These are phyloP conservation scores for Lepraria neglecta DNA, from an alignment of 495 filamentous ascomycete genomes.

Conservation along the genomic window DNA sequence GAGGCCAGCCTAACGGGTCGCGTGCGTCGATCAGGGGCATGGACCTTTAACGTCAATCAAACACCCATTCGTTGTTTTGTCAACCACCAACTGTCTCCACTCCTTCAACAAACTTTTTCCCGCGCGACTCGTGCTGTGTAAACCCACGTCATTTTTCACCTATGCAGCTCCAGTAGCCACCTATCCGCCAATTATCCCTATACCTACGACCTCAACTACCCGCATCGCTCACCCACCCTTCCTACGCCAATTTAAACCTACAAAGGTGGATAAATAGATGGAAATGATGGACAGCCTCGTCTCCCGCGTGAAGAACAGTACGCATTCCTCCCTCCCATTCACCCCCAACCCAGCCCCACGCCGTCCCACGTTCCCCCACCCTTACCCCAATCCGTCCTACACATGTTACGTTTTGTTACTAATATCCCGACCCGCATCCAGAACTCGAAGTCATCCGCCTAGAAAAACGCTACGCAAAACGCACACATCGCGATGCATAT, in stretches of 20 bases:
- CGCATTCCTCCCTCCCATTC: neutral
- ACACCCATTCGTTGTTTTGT: neutral
- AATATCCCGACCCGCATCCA: slow-evolving; percentile 30
- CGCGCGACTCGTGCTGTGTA: neutral
- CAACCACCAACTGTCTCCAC: neutral
- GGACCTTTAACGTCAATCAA: neutral
- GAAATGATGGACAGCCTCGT: slow-evolving; percentile 14
- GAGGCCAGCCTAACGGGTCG: neutral
- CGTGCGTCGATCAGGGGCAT: slow-evolving; percentile 7
- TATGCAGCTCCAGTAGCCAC: neutral
- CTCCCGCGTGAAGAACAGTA: slow-evolving; percentile 14
- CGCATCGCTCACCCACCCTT: neutral
- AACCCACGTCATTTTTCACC: neutral
- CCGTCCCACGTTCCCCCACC: slow-evolving; percentile 9
- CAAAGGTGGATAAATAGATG: neutral
- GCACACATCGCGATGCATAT: slow-evolving; percentile 65
- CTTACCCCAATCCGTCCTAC: slow-evolving; percentile 19
- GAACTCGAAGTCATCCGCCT: slow-evolving; percentile 68
- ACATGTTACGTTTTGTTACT: slow-evolving; percentile 41
- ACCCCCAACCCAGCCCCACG: neutral
- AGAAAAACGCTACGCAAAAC: slow-evolving; percentile 69
- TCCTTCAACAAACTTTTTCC: neutral
- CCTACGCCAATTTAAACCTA: neutral
- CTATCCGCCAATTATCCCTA: neutral
- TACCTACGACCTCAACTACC: neutral